Percentiles rank a stretch among this genome's conserved stretches.
phyloP scores from a whole-genome alignment of 108 stramenopile genomes.

The Parietichytrium sp. region DNA sequence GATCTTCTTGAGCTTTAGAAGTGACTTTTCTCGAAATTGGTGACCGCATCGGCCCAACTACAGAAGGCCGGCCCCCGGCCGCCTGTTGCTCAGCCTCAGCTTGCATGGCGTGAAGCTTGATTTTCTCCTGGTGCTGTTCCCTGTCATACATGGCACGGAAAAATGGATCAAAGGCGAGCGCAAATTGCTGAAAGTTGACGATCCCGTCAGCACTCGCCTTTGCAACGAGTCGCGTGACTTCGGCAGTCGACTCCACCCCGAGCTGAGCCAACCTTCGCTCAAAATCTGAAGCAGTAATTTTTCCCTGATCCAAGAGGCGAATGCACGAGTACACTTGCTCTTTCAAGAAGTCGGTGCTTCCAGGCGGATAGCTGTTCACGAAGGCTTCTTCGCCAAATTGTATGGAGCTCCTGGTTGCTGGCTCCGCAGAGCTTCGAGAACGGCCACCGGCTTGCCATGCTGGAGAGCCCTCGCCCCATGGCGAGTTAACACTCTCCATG shows the following conservation, averaged over 20 bases:
- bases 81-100: not conserved
- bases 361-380: not conserved
- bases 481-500: not conserved
- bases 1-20: not conserved
- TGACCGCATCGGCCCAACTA: not conserved
- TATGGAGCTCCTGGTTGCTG: not conserved
- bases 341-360: not conserved
- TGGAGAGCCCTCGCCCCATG: constrained; percentile 13
- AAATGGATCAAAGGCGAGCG: constrained; percentile 20
- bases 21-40: not conserved
- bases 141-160: not conserved
- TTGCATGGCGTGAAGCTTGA: not conserved
- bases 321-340: not conserved
- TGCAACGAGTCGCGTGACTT: not conserved
- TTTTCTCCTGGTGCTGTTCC: not conserved
- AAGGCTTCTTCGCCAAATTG: not conserved
- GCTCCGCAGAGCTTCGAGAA: no score
- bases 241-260: not conserved
- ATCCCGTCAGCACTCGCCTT: not conserved
- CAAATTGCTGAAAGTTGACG: not conserved
- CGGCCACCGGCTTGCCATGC: not conserved
- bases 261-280: not conserved
- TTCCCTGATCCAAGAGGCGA: constrained; percentile 1
- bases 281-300: not conserved
- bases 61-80: not conserved